Base-by-base conservation (phyloP, 768 basidiomycete genomes). In the Roridomyces roridus region DNA sequence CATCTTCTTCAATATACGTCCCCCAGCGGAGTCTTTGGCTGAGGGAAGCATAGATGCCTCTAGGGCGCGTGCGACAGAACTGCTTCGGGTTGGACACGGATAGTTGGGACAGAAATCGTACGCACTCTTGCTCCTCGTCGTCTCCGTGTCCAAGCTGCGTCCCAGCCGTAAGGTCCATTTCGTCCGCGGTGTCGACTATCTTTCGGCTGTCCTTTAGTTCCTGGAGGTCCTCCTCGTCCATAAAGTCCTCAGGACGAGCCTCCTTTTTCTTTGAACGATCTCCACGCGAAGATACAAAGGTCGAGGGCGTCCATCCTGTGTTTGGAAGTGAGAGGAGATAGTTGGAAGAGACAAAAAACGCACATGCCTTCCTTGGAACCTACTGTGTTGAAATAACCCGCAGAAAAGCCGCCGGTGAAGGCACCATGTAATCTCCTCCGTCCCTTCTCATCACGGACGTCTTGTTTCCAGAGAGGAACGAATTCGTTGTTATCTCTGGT, bases 401-500 rank as follows among this genome's bases (percentile, higher is more conserved):
- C 97, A 51, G 92, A 94, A 80, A 94, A 99, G 11, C 97, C 97
- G 21, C 97, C 97, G 0, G 96, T 98, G 76, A 98, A 99, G 4
- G 97, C 97, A 4, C 97, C 97, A 69, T 99, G 97, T n/a, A 99
- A 77, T 53, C 97, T 79, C 62, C 94, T 77, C 41, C 96, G 83
- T 28, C 95, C 94, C 68, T 97, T 86, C 74, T 98, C 96, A 75
- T 98, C 96, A 64, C 91, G 82, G 11, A 94, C 94, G 64, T 98
- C 96, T 80, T 98, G 97, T 70, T 98, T 94, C 96, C 97, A 98
- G 51, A 97, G 72, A 0, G 97, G 96, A 24, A 98, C 94, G 70
- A 96, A 98, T 70, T 98, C 97, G 60, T 90, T 89, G 6, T 84
- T 87, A 69, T 98, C 97, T 69, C 87, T 94, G 25, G 88, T 86